These are phyloP conservation scores for Alloascoidea hylecoeti DNA, from an alignment of 805 yeast species.

Conservation along the genomic window DNA sequence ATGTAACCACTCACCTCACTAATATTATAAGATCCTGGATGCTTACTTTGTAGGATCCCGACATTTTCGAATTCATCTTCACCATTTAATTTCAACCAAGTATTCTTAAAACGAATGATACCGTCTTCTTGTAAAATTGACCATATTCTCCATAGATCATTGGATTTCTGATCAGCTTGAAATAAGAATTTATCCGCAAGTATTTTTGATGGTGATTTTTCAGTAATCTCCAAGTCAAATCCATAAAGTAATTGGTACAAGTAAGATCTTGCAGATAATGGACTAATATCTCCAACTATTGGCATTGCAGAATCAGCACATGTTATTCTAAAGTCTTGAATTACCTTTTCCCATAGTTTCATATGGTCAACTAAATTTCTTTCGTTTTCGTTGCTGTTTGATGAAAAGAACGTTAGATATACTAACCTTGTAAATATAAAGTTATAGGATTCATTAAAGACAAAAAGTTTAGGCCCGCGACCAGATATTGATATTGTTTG, in stretches of 20 bases:
- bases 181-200: neutral
- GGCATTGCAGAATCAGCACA: constrained; percentile 1
- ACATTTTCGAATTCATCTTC: constrained; percentile 1
- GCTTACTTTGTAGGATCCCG: constrained; percentile 1
- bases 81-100: constrained; percentile 1
- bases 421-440: neutral
- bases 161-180: neutral
- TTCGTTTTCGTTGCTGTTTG: neutral
- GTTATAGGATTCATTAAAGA: neutral
- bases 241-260: neutral
- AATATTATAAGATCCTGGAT: neutral
- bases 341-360: neutral
- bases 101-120: neutral
- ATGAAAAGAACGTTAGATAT: neutral
- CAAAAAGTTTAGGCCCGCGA: too few species aligned
- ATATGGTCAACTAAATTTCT: constrained; percentile 1
- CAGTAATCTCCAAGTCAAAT: neutral
- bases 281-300: neutral
- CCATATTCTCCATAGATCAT: neutral
- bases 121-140: neutral
- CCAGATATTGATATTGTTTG: neutral
- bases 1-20: neutral
- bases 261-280: neutral
- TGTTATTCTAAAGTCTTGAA: neutral
- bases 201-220: neutral